A percentile compares a stretch with the other conserved stretches of the same genome.
Evolutionary conservation across 2,329 filamentous ascomycete species (phyloP).

Genomic region (Zymoseptoria ardabiliae): DNA sequence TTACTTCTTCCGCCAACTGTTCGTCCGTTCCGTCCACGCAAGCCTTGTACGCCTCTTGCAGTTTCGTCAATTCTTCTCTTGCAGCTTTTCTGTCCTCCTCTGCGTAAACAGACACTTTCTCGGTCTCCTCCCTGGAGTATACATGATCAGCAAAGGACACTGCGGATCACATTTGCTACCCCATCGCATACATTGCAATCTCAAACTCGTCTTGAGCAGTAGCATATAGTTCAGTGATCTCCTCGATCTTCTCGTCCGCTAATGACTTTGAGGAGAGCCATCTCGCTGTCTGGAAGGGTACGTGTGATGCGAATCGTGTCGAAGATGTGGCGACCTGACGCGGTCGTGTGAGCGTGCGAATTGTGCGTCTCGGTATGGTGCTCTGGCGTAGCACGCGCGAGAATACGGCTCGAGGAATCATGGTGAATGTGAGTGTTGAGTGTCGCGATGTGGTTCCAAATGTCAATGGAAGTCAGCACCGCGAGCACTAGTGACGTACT

Average conservation of each 20-base stretch:
- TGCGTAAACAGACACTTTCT: constrained; percentile 50
- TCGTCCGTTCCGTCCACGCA: constrained; percentile 36
- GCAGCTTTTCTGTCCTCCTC: constrained; percentile 48
- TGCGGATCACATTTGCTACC: background rate
- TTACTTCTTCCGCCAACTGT: constrained; percentile 44
- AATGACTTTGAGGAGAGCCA: constrained; percentile 25
- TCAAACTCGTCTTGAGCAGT: constrained; percentile 41
- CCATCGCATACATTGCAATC: constrained; percentile 33
- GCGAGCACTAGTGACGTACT: background rate
- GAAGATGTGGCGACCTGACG: constrained; percentile 3
- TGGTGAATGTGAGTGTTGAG: constrained; percentile 2
- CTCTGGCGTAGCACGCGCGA: constrained; percentile 14
- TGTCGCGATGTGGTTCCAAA: background rate
- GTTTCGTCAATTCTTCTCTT: constrained; percentile 43
- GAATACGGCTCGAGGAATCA: constrained; percentile 17
- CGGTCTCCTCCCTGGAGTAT: constrained; percentile 37
- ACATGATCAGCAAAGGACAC: background rate
- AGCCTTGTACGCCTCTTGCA: constrained; percentile 41
- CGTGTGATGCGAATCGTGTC: constrained; percentile 20
- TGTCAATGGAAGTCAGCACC: background rate
- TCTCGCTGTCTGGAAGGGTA: constrained; percentile 16
- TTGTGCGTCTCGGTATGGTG: constrained; percentile 11
- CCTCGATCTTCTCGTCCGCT: constrained; percentile 35
- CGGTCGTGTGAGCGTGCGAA: constrained; percentile 14
- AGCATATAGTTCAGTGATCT: constrained; percentile 35